Base-by-base conservation (phyloP, 345 rosid species). In the Dimocarpus longan region DNA sequence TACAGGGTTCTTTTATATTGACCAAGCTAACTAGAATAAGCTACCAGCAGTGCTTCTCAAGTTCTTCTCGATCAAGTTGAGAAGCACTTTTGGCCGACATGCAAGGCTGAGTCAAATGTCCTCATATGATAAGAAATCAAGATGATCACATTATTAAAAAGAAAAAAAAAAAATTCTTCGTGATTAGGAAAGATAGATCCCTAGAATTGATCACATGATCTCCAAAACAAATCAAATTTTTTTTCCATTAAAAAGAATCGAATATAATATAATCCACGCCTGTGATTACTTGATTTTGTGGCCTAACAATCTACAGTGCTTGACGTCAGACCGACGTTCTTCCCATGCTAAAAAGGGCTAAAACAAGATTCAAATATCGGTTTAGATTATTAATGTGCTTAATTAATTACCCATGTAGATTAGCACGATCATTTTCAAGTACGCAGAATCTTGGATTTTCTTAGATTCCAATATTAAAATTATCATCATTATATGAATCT, bases 321-420 rank as follows among this genome's bases (percentile, higher is more conserved):
- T 68, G 46, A 16, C 59, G 42, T 74, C 77, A 63, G 48, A 21
- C 18, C 68, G 59, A 43, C 43, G 63, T 74, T 63, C 32, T 74
- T 63, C 12, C 19, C 70, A 22, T 26, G 59, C 78, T 63, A 22
- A 63, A 62, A 63, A 42, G 26, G 60, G 70, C 28, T 44, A 24
- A 37, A 75, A 44, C 52, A 75, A 64, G 62, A 32, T 64, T 60
- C 65, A 65, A 64, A 65, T 10, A 48, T 64, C 44, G 32, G 18
- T 63, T 10, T 46, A 6, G 22, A 39, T 28, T 9, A 21, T 28
- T 32, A 28, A 18, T 60, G 16, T 60, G 12, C 24, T 21, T 21
- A 60, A 9, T 60, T 59, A 59, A 59, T 59, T 6, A 59, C 21
- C 16, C 26, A 60, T 1, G 8, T 60, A 60, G 26, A 54, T 54